Evolutionary conservation across 164 flowering plant genomes (phyloP).

Genomic region (Cinnamomum micranthum): DNA sequence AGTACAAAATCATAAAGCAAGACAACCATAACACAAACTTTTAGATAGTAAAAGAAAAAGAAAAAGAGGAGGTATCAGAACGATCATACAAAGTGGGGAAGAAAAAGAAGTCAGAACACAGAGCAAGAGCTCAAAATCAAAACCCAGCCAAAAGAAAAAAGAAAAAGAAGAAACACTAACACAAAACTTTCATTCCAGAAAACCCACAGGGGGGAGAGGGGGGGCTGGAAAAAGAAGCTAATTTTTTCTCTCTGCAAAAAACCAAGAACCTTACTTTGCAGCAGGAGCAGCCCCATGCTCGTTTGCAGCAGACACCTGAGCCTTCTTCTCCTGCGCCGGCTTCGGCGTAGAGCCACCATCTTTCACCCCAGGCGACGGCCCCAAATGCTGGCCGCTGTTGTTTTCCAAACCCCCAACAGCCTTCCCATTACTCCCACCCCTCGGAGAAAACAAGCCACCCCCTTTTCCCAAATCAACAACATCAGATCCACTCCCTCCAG

Average conservation of each 20-base stretch:
- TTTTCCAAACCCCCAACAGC: conserved; percentile 24
- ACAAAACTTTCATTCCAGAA: too few species aligned
- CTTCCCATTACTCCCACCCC: conserved; percentile 36
- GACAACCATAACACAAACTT: background rate
- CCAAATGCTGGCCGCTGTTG: conserved; percentile 17
- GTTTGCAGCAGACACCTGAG: conserved; percentile 39
- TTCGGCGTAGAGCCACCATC: conserved; percentile 31
- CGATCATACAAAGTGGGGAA: background rate
- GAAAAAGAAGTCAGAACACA: background rate
- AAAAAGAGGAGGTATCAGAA: background rate
- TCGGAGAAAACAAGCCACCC: conserved; percentile 41
- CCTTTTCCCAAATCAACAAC: conserved; percentile 35
- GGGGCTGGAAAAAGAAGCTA: too few species aligned
- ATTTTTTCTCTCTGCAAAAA: too few species aligned
- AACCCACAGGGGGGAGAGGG: too few species aligned
- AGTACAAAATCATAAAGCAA: too few species aligned
- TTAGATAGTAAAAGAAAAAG: background rate
- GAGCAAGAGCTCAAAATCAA: background rate
- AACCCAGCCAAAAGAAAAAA: background rate
- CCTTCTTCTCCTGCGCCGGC: conserved; percentile 46
- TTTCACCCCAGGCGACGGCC: conserved; percentile 17
- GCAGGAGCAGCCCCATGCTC: conserved; percentile 46
- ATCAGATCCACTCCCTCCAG: conserved; percentile 48
- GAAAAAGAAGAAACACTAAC: background rate
- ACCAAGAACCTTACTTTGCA: conserved; percentile 41